phyloP scores from a whole-genome alignment of 257 asterid species.

The Solanum gracilifrons region DNA sequence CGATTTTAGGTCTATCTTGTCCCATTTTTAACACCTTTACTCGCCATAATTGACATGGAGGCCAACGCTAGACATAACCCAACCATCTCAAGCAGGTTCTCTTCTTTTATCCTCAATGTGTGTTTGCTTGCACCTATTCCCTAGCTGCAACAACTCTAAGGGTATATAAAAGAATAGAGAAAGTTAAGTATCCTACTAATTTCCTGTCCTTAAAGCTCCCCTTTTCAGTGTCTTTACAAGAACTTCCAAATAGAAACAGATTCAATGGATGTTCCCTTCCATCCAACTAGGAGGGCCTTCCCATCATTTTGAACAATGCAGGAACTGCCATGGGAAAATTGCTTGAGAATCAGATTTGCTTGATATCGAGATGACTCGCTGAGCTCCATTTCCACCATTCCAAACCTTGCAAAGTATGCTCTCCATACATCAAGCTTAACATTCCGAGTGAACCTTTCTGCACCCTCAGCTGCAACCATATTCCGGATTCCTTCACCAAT shows the following conservation, averaged over 20 bases:
- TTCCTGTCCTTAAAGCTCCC: not conserved
- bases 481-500: conserved; percentile 3
- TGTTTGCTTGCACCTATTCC: not conserved
- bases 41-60: not conserved
- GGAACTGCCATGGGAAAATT: conserved; percentile 3
- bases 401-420: conserved; percentile 2
- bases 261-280: conserved; percentile 15
- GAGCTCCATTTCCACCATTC: conserved; percentile 4
- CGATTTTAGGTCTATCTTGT: not conserved
- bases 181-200: not conserved
- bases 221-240: not conserved
- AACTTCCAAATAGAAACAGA: conserved; percentile 10
- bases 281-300: conserved; percentile 6
- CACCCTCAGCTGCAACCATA: conserved; percentile 10
- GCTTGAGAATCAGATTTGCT: conserved; percentile 3
- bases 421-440: conserved; percentile 12
- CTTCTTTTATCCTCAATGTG: not conserved
- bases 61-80: not conserved
- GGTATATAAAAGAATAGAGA: not conserved
- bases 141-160: not conserved
- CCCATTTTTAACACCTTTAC: not conserved
- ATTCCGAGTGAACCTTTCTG: not conserved
- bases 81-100: not conserved
- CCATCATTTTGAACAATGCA: conserved; percentile 5
- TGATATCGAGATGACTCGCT: conserved; percentile 10